Percentiles rank a stretch among this genome's conserved stretches.
These are phyloP conservation scores for Ceratocystiopsis sp. DNA, from an alignment of 2,329 filamentous ascomycete species.

Conservation along the genomic window DNA sequence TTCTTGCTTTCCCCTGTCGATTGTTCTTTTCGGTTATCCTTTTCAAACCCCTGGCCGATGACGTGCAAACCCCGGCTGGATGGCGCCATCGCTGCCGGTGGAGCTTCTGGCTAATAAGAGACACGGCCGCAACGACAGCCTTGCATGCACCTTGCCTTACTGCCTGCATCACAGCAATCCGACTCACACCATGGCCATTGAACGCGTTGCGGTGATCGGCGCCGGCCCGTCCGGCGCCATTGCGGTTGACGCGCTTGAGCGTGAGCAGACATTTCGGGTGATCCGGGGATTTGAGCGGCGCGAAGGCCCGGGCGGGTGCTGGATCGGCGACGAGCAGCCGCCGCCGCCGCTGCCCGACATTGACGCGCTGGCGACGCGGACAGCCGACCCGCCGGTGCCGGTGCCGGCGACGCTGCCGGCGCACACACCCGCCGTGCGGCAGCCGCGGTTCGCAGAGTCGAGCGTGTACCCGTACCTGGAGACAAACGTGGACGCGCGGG, in stretches of 20 bases:
- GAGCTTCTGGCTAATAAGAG: too few relatives aligned
- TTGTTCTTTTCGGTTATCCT: not conserved
- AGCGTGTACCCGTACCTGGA: constrained; percentile 6
- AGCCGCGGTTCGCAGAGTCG: constrained; percentile 6
- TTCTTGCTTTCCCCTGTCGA: too few relatives aligned
- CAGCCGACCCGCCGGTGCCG: constrained; percentile 26
- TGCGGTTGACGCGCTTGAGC: constrained; percentile 8
- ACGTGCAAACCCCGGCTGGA: too few relatives aligned
- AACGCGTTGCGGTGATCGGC: constrained; percentile 12
- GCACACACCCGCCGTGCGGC: constrained; percentile 19
- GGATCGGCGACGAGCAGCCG: constrained; percentile 6
- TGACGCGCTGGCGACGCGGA: constrained; percentile 24
- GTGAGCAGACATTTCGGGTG: constrained; percentile 23
- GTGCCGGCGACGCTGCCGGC: constrained; percentile 31
- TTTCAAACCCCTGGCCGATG: not conserved
- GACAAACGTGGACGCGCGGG: constrained; percentile 41
- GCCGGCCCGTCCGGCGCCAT: constrained; percentile 23
- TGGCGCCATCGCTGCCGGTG: too few relatives aligned
- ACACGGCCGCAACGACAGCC: too few relatives aligned
- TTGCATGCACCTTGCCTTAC: too few relatives aligned
- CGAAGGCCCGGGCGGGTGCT: constrained; percentile 26
- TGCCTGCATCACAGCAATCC: too few relatives aligned
- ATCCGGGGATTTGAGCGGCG: constrained; percentile 26
- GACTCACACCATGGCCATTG: not conserved
- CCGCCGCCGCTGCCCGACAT: constrained; percentile 14